Evolutionary conservation across 2,329 filamentous ascomycete species (phyloP).

Genomic region (Aureobasidium sp.): DNA sequence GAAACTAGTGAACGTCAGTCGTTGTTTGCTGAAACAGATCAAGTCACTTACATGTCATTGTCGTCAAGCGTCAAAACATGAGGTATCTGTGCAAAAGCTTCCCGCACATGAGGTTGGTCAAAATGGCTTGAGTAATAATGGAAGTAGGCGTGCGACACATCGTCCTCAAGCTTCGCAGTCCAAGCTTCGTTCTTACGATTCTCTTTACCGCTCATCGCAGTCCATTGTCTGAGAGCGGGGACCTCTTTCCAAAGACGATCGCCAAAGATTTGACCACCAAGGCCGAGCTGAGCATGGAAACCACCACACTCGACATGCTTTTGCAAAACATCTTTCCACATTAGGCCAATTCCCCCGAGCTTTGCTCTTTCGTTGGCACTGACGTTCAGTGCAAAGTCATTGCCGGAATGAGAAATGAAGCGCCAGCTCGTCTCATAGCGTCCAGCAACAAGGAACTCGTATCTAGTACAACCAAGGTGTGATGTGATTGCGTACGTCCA

Average conservation of each 20-base stretch:
- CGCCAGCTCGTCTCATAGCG: slow-evolving; percentile 87
- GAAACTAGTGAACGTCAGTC: slow-evolving; percentile 53
- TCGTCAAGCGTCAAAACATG: slow-evolving; percentile 90
- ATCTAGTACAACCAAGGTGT: slow-evolving; percentile 92
- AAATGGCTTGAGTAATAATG: slow-evolving; percentile 99
- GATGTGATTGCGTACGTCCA: slow-evolving; percentile 99
- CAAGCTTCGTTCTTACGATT: slow-evolving; percentile 83
- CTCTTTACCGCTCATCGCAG: slow-evolving; percentile 85
- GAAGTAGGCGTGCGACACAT: slow-evolving; percentile 93
- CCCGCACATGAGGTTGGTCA: slow-evolving; percentile 87
- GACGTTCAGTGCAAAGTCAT: slow-evolving; percentile 87
- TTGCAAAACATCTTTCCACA: slow-evolving; percentile 99
- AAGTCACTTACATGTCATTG: slow-evolving; percentile 80
- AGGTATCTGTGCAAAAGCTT: slow-evolving; percentile 96
- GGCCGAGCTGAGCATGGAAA: slow-evolving; percentile 86
- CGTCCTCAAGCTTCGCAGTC: slow-evolving; percentile 92
- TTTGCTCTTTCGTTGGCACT: slow-evolving; percentile 77
- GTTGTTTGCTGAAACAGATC: neutral
- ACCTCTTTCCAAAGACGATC: slow-evolving; percentile 96
- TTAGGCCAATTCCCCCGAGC: slow-evolving; percentile 82
- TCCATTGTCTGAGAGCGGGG: slow-evolving; percentile 88
- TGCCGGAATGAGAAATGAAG: slow-evolving; percentile 91
- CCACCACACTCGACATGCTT: slow-evolving; percentile 95
- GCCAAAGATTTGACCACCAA: slow-evolving; percentile 92
- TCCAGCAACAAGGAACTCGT: slow-evolving; percentile 92